These are phyloP conservation scores for Taphrina betulina DNA, from an alignment of 1,139 yeast genomes.

Conservation along the genomic window DNA sequence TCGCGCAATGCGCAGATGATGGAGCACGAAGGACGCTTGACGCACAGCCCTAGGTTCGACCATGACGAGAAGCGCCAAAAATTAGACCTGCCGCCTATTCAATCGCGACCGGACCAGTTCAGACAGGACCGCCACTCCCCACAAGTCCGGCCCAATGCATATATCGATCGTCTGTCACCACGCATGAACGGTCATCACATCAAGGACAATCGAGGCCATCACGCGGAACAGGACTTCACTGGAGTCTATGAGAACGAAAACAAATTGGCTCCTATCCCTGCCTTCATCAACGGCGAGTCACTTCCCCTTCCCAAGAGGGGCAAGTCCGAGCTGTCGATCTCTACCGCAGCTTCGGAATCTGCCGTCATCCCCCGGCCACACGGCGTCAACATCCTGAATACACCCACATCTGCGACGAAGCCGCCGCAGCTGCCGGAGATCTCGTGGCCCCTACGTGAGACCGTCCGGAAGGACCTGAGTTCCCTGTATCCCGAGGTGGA, in stretches of 20 bases:
- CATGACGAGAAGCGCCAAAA: constrained; percentile 17
- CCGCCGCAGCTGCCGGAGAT: constrained; percentile 18
- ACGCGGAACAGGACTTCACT: constrained; percentile 13
- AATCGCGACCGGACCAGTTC: constrained; percentile 11
- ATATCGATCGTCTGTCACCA: background rate
- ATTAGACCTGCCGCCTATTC: constrained; percentile 17
- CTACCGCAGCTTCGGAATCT: background rate
- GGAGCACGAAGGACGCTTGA: constrained; percentile 8
- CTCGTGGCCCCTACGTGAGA: constrained; percentile 10
- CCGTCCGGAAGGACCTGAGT: constrained; percentile 11
- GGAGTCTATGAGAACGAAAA: constrained; percentile 17
- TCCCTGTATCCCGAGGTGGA: constrained; percentile 21
- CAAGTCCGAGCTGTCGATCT: constrained; percentile 4
- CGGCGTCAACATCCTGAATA: constrained; percentile 18
- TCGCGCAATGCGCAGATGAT: constrained; percentile 8
- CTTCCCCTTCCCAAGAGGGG: constrained; percentile 10
- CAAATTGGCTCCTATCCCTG: constrained; percentile 15
- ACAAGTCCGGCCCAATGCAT: constrained; percentile 8
- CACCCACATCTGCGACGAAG: constrained; percentile 10
- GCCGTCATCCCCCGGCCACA: constrained; percentile 4
- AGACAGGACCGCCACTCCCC: constrained; percentile 17
- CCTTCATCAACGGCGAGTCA: constrained; percentile 15
- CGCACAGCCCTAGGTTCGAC: constrained; percentile 10
- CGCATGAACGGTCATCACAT: background rate
- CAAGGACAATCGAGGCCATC: constrained; percentile 8